Evolutionary conservation across 2,329 filamentous ascomycete species (phyloP).

Genomic region (Aureobasidium sp.): DNA sequence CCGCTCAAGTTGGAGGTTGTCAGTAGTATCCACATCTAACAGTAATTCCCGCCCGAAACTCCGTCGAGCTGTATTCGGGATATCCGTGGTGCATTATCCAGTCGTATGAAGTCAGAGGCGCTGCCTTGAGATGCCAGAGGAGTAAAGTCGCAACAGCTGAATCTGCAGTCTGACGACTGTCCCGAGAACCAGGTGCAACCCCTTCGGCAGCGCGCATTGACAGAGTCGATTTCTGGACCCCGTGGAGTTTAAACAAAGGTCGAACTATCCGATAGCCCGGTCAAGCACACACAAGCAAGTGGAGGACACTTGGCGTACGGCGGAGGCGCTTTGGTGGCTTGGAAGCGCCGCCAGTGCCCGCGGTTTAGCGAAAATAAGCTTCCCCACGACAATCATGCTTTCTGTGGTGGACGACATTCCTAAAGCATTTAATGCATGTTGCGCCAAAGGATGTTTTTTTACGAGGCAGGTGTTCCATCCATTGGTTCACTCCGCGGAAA

Average conservation of each 20-base stretch:
- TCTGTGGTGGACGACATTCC: not conserved
- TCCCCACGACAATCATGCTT: not conserved
- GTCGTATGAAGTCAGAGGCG: not conserved
- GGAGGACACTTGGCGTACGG: not conserved
- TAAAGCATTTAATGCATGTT: not conserved
- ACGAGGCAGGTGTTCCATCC: too few relatives aligned
- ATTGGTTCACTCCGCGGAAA: too few relatives aligned
- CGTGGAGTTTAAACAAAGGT: not conserved
- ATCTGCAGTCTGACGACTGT: not conserved
- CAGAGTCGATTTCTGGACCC: not conserved
- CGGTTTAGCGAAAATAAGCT: not conserved
- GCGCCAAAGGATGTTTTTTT: not conserved
- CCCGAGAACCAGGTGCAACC: not conserved
- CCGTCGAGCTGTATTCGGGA: not conserved
- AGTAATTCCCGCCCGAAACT: not conserved
- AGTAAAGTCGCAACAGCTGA: not conserved
- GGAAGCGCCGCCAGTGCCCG: not conserved
- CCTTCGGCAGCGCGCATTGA: not conserved
- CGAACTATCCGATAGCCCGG: not conserved
- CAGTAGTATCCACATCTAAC: not conserved
- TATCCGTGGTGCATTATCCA: not conserved
- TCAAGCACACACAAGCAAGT: constrained; percentile 1
- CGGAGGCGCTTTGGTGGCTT: not conserved
- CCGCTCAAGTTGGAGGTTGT: not conserved
- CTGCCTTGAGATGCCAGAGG: not conserved